Evolutionary conservation across 768 basidiomycete species (phyloP), one percentile per base, ranked within the genome.

Genomic region (Cubamyces sp.): DNA sequence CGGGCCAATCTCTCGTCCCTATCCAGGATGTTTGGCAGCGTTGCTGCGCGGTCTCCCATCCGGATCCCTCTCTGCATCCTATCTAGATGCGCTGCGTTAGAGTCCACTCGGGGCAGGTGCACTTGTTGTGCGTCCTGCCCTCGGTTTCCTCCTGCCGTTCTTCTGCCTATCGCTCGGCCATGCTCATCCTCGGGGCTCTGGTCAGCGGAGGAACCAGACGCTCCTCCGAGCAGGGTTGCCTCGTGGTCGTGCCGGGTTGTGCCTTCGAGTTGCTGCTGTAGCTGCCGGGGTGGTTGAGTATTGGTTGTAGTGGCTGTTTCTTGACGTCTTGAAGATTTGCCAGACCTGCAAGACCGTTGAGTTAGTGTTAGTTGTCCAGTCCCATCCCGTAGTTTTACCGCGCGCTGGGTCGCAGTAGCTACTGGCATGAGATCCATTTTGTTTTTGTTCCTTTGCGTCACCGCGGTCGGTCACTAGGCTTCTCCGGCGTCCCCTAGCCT

Each of bases 191-290:
- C 23, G 21, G 26, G 23, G 47, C 2, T 5, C 51, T 23, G 34
- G 21, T 12, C 21, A 39, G 47, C 47, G 37, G 56, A 34, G 16
- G 40, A 25, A 14, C 12, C 48, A 11, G 25, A 9, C 1, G 12
- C 57, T 16, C 15, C 25, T 58, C 49, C 48, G 23, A 26, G 25
- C 14, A 9, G 25, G 39, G 39, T 49, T 42, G 48, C 57, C 57
- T 37, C 9, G 5, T 23, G 16, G 48, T 48, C 39, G 5, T 3
- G 26, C 3, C 23, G 39, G 23, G 21, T 19, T 18, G 23, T 58
- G 39, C 48, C 48, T 37, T 42, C 37, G 34, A 12, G 47, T 26
- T 58, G 57, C 48, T 50, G 57, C 48, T 26, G 57, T 58, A 58
- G 57, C 57, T 58, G 57, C 57, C 48, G 28, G 18, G 23, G 11